These are phyloP conservation scores for Xylaria intraflava DNA, from an alignment of 495 filamentous ascomycete genomes.

Conservation along the genomic window DNA sequence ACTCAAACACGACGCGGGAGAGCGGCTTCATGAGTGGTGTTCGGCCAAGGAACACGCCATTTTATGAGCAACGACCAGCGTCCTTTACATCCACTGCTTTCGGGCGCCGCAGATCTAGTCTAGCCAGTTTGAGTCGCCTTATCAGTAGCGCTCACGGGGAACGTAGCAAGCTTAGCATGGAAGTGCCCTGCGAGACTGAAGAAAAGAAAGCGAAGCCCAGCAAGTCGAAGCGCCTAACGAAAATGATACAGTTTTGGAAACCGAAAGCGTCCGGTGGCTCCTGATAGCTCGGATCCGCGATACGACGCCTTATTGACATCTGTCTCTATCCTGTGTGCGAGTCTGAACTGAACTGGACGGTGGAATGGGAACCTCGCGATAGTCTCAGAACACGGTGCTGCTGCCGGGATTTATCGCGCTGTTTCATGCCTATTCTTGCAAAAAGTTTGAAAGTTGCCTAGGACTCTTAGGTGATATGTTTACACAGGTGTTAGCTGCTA, in stretches of 20 bases:
- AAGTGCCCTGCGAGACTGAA: conserved; percentile 50
- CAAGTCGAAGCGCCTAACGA: conserved; percentile 66
- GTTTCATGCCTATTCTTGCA: background rate
- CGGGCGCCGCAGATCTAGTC: conserved; percentile 70
- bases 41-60: conserved; percentile 30
- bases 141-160: conserved; percentile 72
- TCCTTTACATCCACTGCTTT: conserved; percentile 62
- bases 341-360: background rate
- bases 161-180: conserved; percentile 73
- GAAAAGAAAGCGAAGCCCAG: conserved; percentile 60
- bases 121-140: conserved; percentile 78
- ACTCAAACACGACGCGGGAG: conserved; percentile 75
- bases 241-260: conserved; percentile 82
- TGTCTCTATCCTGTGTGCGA: background rate
- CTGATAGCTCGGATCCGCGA: conserved; percentile 2
- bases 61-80: conserved; percentile 55
- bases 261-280: conserved; percentile 32
- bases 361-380: background rate
- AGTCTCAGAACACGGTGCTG: background rate
- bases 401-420: background rate
- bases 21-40: conserved; percentile 35
- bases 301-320: background rate
- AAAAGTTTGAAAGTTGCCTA: background rate
- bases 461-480: background rate
- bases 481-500: background rate